Evolutionary conservation across 2,329 filamentous ascomycete genomes (phyloP), one percentile per base, ranked within the genome.

Genomic region (Phyllosticta citriasiana): DNA sequence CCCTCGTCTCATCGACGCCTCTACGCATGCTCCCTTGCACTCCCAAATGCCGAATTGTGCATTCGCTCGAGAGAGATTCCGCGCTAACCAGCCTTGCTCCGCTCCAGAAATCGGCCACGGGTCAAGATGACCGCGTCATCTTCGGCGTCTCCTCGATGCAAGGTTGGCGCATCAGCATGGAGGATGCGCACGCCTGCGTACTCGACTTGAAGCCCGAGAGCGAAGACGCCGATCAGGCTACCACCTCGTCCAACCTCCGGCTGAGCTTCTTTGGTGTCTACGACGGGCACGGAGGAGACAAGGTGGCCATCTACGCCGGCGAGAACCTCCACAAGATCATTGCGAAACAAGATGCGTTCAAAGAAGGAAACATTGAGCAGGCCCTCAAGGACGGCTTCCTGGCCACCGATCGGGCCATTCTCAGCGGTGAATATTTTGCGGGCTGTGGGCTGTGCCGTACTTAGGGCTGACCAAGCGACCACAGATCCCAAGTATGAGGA

Each of bases 101-200:
- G 22, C 55, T 35, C 59, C 71, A 97, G 94, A 82, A 86, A 78
- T 99, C 94, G 71, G 87, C 88, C 74, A 86, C 86, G 73, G 92
- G 92, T 77, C 87, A 91, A 79, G 92, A 97, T 89, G 91, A 96
- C 67, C 87, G 90, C 73, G 86, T 96, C 73, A 78, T 94, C 73
- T 99, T 89, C 77, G 94, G 94, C 73, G 86, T 97, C 67, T 99
- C 94, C 67, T 91, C 91, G 77, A 99, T 99, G 94, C 94, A 99
- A 79, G 94, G 94, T 81, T 99, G 94, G 94, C 89, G 94, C 79
- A 97, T 99, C 79, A 96, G 90, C 81, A 99, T 99, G 94, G 94
- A 99, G 77, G 94, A 99, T 75, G 87, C 94, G 65, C 94, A 99
- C 79, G 90, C 89, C 64, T 84, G 89, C 61, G 80, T 97, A 58